Evolutionary conservation across 495 filamentous ascomycete species (phyloP).

Genomic region (Echria macrotheca): DNA sequence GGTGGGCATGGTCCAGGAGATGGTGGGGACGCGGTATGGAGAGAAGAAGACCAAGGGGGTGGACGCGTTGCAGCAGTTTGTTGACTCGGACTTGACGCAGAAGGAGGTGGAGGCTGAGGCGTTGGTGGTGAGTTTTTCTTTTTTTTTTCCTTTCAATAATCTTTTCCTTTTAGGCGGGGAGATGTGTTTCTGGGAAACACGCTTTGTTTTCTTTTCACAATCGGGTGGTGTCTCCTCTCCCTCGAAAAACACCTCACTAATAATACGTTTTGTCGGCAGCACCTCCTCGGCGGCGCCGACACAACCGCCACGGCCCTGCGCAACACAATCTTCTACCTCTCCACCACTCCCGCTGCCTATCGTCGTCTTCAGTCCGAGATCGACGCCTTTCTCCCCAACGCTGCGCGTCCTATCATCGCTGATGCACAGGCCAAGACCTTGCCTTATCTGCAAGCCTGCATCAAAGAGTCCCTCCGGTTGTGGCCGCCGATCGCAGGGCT

Average conservation of each 20-base stretch:
- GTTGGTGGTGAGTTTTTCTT: constrained; percentile 47
- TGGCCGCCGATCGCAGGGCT: constrained; percentile 33
- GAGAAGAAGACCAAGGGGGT: constrained; percentile 19
- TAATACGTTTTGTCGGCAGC: no score
- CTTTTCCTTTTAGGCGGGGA: no score
- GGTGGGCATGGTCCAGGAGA: constrained; percentile 25
- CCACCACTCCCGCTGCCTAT: constrained; percentile 42
- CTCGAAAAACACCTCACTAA: no score
- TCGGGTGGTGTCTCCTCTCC: no score
- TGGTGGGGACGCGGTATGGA: constrained; percentile 33
- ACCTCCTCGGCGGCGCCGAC: constrained; percentile 33
- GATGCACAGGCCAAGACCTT: constrained; percentile 35
- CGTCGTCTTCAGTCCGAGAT: constrained; percentile 54
- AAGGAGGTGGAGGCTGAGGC: constrained; percentile 31
- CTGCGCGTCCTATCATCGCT: constrained; percentile 18
- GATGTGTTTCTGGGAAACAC: no score
- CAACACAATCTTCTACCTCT: constrained; percentile 47
- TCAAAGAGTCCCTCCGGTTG: constrained; percentile 47
- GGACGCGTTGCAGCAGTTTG: constrained; percentile 37
- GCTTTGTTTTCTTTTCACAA: no score
- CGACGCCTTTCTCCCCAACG: constrained; percentile 30
- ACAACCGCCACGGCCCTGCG: constrained; percentile 57
- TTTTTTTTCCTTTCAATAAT: constrained; percentile 47
- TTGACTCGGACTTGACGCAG: constrained; percentile 22
- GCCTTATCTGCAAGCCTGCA: constrained; percentile 44